Conservation (phyloP, 2,329 filamentous ascomycete genomes). For the Talaromyces sp. region DNA sequence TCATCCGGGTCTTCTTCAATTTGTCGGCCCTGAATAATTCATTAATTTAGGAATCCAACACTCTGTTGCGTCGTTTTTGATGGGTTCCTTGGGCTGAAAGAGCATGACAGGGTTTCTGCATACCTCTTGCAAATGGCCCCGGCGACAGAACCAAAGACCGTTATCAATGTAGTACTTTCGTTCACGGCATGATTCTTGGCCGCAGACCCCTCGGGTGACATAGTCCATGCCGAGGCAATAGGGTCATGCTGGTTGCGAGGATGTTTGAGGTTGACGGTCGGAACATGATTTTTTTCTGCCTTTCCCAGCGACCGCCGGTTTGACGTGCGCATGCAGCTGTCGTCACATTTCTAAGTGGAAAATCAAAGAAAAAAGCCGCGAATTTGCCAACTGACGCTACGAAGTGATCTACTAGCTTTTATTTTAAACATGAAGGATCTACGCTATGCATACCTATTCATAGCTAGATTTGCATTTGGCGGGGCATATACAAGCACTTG, state of each 20-base stretch:
- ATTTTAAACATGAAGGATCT: too few relatives aligned
- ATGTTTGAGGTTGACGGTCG: constrained; percentile 11
- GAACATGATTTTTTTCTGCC: constrained; percentile 28
- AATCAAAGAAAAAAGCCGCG: too few relatives aligned
- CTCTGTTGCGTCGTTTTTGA: constrained; percentile 12
- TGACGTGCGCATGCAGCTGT: neutral
- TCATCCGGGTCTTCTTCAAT: constrained; percentile 67
- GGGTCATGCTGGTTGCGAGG: constrained; percentile 33
- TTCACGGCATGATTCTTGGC: constrained; percentile 69
- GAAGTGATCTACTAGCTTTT: too few relatives aligned
- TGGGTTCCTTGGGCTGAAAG: neutral
- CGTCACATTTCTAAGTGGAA: too few relatives aligned
- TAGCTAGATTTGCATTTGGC: neutral
- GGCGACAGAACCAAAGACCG: constrained; percentile 76
- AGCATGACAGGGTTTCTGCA: constrained; percentile 1
- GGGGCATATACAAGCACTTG: neutral
- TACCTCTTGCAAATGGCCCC: constrained; percentile 79
- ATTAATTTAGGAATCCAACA: constrained; percentile 6
- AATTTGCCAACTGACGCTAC: too few relatives aligned
- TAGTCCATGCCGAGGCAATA: constrained; percentile 43
- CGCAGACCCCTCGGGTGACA: constrained; percentile 53
- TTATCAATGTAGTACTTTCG: constrained; percentile 73
- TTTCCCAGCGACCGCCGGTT: constrained; percentile 23
- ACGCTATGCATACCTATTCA: neutral
- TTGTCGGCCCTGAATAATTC: constrained; percentile 41